Evolutionary conservation across 176 grass and related monocot species (phyloP), one percentile per base, ranked within the genome.

Genomic region (Rhynchospora tenuis): DNA sequence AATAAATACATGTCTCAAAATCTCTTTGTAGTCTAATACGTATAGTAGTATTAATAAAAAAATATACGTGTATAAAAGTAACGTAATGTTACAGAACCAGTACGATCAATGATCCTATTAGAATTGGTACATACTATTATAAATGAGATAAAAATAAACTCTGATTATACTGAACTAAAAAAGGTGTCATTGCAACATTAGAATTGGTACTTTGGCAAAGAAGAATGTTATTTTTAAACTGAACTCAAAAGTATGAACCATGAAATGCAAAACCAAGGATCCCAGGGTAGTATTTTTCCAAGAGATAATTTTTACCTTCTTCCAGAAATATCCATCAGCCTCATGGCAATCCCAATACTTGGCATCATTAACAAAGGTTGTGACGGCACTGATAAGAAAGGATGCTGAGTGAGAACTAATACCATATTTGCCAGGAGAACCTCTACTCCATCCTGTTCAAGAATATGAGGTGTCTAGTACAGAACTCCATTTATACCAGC

Each of bases 401-500:
- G 94, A 94, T 81, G 92, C 92, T 83, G 94, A 97, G 71, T 93
- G 85, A 24, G 94, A 97, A 86, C 94, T 89, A 42, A 97, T 86
- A 26, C 94, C 94, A 63, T 80, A 73, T 94, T 97, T 86, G 88
- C 84, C 64, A 97, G 90, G 69, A 97, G 86, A 50, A 94, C 85
- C 20, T 86, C 87, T 26, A 97, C 94, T 22, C 94, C 94, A 64
- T 92, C 94, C 87, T 97, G 92, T 80, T 97, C 86, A 0, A 97
- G 88, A 83, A 97, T 94, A 79, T 94, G 94, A 15, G 94, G 94
- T 14, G 94, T 97, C 81, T 97, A 97, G 76, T 97, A 97, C 20
- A 94, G 83, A 85, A 97, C 88, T 19, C 94, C 94, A 83, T 97
- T 97, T 83, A 97, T 97, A 73, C 94, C 94, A 89, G 94, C 90